These are phyloP conservation scores for Blattamonas nauphoetae DNA, from an alignment of 78 protist genomes.

Conservation along the genomic window DNA sequence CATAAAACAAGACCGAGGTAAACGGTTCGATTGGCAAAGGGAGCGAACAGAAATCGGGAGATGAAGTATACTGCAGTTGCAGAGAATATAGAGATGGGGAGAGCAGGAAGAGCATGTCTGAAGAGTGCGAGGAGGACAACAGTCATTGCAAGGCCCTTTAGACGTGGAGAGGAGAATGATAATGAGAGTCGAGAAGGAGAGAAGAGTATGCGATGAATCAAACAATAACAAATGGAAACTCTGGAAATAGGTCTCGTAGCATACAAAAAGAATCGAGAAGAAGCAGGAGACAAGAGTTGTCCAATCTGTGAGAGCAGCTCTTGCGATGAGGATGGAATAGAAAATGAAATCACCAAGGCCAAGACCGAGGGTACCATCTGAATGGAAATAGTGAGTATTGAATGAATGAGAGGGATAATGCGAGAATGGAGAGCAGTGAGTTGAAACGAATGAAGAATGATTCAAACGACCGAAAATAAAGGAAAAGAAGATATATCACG, in stretches of 20 bases:
- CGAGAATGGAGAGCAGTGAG: too few relatives aligned
- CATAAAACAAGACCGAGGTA: not conserved
- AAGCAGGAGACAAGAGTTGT: constrained; percentile 59
- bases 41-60: constrained; percentile 40
- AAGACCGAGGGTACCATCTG: constrained; percentile 55
- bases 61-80: constrained; percentile 65
- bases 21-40: constrained; percentile 25
- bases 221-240: not conserved
- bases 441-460: not conserved
- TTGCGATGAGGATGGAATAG: constrained; percentile 73
- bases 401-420: too few relatives aligned
- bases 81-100: constrained; percentile 76
- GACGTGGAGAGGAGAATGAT: not conserved
- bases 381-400: too few relatives aligned
- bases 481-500: too few relatives aligned
- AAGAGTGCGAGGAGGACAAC: constrained; percentile 56
- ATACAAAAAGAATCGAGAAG: constrained; percentile 64
- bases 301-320: constrained; percentile 58
- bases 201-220: not conserved
- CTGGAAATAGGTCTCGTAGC: not conserved
- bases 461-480: not conserved
- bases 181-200: not conserved
- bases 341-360: constrained; percentile 96
- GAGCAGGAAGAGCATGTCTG: constrained; percentile 84
- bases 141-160: constrained; percentile 63